Conservation (phyloP, 345 rosid species). For the Brassica incana region DNA sequence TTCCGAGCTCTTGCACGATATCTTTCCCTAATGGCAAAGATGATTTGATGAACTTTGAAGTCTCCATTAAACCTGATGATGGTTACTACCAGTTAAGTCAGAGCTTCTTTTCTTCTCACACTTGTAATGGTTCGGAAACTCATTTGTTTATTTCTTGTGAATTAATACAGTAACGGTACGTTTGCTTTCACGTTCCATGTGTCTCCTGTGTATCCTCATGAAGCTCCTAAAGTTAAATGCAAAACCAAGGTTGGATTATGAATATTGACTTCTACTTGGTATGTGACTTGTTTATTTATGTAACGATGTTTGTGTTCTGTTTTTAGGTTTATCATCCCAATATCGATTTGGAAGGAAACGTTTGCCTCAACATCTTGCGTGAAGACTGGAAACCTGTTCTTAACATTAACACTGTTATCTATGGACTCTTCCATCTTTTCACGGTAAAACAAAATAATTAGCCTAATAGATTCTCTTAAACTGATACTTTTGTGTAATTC, state of each 20-base stretch:
- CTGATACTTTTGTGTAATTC: background rate
- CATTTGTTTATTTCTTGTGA: background rate
- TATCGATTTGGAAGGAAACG: constrained; percentile 98
- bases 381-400: constrained; percentile 99
- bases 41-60: constrained; percentile 82
- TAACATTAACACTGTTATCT: constrained; percentile 84
- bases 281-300: background rate
- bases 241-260: constrained; percentile 71
- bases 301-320: background rate
- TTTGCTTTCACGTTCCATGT: constrained; percentile 83
- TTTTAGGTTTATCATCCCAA: constrained; percentile 88
- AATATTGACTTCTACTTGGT: constrained; percentile 31
- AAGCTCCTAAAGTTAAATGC: constrained; percentile 96
- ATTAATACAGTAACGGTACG: constrained; percentile 61
- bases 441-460: constrained; percentile 48
- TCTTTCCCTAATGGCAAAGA: constrained; percentile 77
- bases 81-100: constrained; percentile 74
- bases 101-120: background rate
- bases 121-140: background rate
- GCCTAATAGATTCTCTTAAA: background rate
- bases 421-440: constrained; percentile 90
- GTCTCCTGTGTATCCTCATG: constrained; percentile 86
- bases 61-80: constrained; percentile 76
- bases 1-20: constrained; percentile 64
- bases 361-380: constrained; percentile 87